Conservation (phyloP, 192 early-diverging fungal genomes). For the Backusella psychrophila region DNA sequence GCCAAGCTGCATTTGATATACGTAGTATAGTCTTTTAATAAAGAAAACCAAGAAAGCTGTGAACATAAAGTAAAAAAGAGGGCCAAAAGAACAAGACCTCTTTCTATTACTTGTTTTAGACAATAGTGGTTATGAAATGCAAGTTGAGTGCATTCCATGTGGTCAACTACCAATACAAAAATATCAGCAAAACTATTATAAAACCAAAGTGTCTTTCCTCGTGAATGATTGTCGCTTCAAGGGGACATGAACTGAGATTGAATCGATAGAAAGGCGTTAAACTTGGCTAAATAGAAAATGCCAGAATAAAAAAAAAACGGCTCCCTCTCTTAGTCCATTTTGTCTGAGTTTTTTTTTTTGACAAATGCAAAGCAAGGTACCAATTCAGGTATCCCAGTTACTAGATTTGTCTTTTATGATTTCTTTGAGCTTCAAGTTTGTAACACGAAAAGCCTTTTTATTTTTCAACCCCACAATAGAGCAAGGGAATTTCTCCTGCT, state of each 20-base stretch:
- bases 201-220: background rate
- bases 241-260: background rate
- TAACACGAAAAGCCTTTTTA: too few relatives aligned
- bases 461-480: too few relatives aligned
- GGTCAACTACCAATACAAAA: background rate
- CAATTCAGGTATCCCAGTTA: too few relatives aligned
- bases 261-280: background rate
- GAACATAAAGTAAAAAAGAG: background rate
- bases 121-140: background rate
- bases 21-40: background rate
- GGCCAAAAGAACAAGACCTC: background rate
- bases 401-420: too few relatives aligned
- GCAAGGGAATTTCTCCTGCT: too few relatives aligned
- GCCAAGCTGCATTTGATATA: background rate
- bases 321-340: too few relatives aligned
- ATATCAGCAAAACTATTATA: background rate
- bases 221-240: background rate
- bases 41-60: background rate
- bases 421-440: too few relatives aligned
- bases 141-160: background rate
- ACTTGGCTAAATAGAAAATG: background rate
- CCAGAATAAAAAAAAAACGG: too few relatives aligned
- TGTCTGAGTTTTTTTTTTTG: too few relatives aligned
- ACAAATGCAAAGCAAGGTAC: too few relatives aligned
- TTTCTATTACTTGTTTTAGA: background rate